These are phyloP conservation scores for Rubroshorea leprosula DNA, from an alignment of 345 rosid species.

Conservation along the genomic window DNA sequence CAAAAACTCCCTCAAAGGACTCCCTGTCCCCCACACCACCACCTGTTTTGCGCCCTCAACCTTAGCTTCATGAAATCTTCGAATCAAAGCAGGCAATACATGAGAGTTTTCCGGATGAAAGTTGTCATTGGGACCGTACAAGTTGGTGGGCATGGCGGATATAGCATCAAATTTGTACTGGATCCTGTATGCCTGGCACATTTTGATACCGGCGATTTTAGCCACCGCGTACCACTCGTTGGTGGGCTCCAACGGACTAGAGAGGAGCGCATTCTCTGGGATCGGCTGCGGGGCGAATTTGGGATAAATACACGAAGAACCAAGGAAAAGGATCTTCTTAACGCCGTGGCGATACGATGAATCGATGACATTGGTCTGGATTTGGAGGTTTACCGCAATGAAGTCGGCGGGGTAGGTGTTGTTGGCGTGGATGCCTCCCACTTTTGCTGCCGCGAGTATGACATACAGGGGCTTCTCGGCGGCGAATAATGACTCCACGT, in stretches of 20 bases:
- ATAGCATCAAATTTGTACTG: constrained; percentile 79
- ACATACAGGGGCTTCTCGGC: constrained; percentile 60
- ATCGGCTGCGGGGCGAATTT: constrained; percentile 92
- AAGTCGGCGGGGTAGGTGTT: constrained; percentile 95
- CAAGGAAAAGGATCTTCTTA: constrained; percentile 75
- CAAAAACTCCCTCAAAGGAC: constrained; percentile 89
- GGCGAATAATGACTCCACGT: constrained; percentile 72
- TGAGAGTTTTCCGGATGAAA: constrained; percentile 93
- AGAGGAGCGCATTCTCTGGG: constrained; percentile 68
- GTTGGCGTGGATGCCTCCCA: constrained; percentile 95
- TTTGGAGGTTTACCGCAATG: constrained; percentile 84
- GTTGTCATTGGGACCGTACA: constrained; percentile 85
- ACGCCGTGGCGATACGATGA: constrained; percentile 64
- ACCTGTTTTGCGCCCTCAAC: constrained; percentile 62
- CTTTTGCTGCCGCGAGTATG: constrained; percentile 90
- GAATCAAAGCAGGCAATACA: constrained; percentile 84
- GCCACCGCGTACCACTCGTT: constrained; percentile 96
- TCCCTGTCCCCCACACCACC: constrained; percentile 95
- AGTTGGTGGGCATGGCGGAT: constrained; percentile 90
- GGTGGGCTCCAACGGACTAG: constrained; percentile 83
- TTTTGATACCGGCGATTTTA: constrained; percentile 88
- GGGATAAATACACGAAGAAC: constrained; percentile 95
- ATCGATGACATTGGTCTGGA: constrained; percentile 87
- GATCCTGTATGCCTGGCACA: constrained; percentile 86
- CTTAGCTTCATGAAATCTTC: constrained; percentile 87